Percentiles rank a stretch among this genome's conserved stretches.
These are phyloP conservation scores for Ceratocystis albifundus DNA, from an alignment of 2,329 filamentous ascomycete genomes.

Conservation along the genomic window DNA sequence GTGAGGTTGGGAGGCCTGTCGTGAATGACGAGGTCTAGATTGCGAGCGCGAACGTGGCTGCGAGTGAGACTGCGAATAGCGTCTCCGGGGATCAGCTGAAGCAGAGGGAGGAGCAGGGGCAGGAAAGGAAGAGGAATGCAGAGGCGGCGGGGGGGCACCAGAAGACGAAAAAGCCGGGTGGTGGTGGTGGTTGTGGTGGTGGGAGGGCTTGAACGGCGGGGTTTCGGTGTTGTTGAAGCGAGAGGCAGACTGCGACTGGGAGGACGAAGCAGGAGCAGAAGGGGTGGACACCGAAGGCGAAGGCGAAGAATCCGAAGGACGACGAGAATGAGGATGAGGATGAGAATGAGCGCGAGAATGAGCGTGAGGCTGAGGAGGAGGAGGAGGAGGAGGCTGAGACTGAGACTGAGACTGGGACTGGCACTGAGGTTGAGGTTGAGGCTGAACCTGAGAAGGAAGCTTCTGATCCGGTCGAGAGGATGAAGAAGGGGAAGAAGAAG, in stretches of 20 bases:
- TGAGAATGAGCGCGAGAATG: not conserved
- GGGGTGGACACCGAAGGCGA: not conserved
- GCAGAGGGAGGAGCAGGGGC: constrained; percentile 14
- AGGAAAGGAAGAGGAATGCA: not conserved
- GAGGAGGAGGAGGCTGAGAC: not conserved
- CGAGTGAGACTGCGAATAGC: constrained; percentile 15
- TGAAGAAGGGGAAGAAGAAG: constrained; percentile 16
- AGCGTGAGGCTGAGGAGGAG: constrained; percentile 3
- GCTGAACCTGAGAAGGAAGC: constrained; percentile 1
- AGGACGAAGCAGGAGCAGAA: not conserved
- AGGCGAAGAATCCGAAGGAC: not conserved
- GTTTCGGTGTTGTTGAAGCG: not conserved
- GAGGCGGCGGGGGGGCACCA: constrained; percentile 13
- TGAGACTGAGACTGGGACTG: constrained; percentile 1
- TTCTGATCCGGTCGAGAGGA: constrained; percentile 14
- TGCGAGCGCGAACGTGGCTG: not conserved
- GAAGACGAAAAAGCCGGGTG: not conserved
- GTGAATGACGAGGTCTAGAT: constrained; percentile 17
- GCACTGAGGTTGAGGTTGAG: not conserved
- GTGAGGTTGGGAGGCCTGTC: constrained; percentile 20
- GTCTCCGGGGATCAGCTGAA: constrained; percentile 14
- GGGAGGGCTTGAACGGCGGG: not conserved
- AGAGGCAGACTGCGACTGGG: not conserved
- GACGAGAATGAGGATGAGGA: not conserved
- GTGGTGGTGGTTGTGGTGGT: too few relatives aligned